These are phyloP conservation scores for Ganoderma lucidum DNA, from an alignment of 1,284 basidiomycete genomes.

Conservation along the genomic window DNA sequence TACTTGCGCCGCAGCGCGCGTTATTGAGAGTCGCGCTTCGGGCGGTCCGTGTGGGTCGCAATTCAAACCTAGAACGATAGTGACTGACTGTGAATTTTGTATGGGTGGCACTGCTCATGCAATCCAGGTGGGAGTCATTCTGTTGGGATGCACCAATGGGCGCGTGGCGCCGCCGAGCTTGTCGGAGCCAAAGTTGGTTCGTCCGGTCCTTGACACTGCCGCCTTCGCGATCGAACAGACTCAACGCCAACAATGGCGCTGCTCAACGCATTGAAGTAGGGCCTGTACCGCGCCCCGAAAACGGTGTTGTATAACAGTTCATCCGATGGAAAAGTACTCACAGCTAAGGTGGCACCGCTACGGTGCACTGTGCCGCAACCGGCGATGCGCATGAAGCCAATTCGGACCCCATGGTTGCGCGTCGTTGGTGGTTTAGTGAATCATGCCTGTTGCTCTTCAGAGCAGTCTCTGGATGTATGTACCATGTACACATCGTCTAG, in stretches of 20 bases:
- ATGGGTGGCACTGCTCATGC: not conserved
- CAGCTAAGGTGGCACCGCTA: not conserved
- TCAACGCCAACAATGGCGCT: not conserved
- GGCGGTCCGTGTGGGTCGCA: not conserved
- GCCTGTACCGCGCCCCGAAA: not conserved
- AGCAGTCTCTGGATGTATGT: too few relatives aligned
- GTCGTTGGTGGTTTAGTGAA: not conserved
- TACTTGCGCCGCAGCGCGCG: not conserved
- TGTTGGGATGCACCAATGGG: not conserved
- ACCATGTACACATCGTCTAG: too few relatives aligned
- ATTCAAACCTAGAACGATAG: too few relatives aligned
- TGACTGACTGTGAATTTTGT: not conserved
- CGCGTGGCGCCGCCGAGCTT: not conserved
- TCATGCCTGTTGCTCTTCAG: too few relatives aligned
- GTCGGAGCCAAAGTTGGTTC: slow-evolving; percentile 3
- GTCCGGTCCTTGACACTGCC: not conserved
- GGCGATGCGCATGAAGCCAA: not conserved
- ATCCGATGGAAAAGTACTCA: too few relatives aligned
- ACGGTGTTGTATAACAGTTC: too few relatives aligned
- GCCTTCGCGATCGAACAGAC: not conserved
- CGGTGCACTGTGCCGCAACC: not conserved
- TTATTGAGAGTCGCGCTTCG: not conserved
- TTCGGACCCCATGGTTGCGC: not conserved
- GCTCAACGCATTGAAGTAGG: not conserved
- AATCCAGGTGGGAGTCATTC: not conserved